Base-by-base conservation (phyloP, 106 monocot species). In the Acorus gramineus region DNA sequence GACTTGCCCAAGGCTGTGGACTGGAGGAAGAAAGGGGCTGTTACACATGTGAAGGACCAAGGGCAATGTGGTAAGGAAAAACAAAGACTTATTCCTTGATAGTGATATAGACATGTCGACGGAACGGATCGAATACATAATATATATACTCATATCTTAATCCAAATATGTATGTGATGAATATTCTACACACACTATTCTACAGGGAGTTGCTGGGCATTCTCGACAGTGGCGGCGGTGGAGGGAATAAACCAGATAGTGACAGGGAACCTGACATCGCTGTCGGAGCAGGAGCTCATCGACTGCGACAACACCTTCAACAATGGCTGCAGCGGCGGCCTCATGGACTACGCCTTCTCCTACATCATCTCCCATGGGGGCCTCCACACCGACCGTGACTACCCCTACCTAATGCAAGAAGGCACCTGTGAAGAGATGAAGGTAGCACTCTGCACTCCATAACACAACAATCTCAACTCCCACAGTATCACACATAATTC, bases 221-320 rank as follows among this genome's bases (percentile, higher is more conserved):
- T 79, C 60, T 83, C 83, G 28, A 83, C 79, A 6, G 79, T 83
- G 12, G 83, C 68, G 11, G 78, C 78, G 0, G 75, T 83, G 4
- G 83, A 78, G 42, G 83, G 83, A 6, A 66, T 83, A 11, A 78
- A 79, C 56, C 71, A 83, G 60, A 79, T 83, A 4, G 72, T 72
- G 14, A 83, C 83, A 2, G 83, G 83, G 4, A 78, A 78, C 53
- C 63, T 78, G 60, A 76, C 72, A 2, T 58, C 78, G 4, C 68
- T 83, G 54, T 83, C 83, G 6, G 78, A 83, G 75, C 83, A 83
- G 50, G 68, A 83, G 72, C 69, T 83, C n/a, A 75, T 83, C 51
- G 83, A 83, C 64, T 83, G 83, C 28, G 79, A 83, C 52, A 71
- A 71, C 11, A 44, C 54, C 6, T 67, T 49, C 60, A 83, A 79